Evolutionary conservation across 2,329 filamentous ascomycete species (phyloP).

Genomic region (Salinomyces thailandicus): DNA sequence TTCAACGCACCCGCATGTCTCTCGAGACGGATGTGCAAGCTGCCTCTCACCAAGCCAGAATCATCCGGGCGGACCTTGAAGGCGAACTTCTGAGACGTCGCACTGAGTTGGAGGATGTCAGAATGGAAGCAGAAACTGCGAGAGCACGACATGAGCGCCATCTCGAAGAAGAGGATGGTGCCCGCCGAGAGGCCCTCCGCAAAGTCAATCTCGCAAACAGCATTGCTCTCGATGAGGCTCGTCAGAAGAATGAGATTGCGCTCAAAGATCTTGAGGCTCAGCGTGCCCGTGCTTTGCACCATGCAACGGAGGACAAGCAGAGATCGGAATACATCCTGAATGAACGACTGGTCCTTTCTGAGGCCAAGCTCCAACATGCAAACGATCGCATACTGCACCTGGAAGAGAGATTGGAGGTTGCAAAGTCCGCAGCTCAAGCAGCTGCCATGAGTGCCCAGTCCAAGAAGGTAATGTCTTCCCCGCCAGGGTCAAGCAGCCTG

Average conservation of each 20-base stretch:
- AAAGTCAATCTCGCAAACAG: slow-evolving; percentile 45
- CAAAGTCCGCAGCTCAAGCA: slow-evolving; percentile 74
- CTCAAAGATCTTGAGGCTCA: slow-evolving; percentile 46
- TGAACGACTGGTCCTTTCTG: slow-evolving; percentile 69
- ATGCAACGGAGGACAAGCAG: slow-evolving; percentile 66
- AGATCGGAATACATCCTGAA: slow-evolving; percentile 68
- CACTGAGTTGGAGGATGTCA: slow-evolving; percentile 64
- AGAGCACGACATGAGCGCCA: slow-evolving; percentile 76
- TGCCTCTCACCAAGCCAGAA: slow-evolving; percentile 76
- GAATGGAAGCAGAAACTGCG: slow-evolving; percentile 67
- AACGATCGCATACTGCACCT: slow-evolving; percentile 76
- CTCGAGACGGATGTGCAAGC: slow-evolving; percentile 74
- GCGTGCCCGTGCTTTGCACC: slow-evolving; percentile 37
- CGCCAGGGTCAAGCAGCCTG: slow-evolving; percentile 31
- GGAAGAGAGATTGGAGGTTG: slow-evolving; percentile 83
- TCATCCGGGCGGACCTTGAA: slow-evolving; percentile 71
- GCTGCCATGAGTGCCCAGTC: slow-evolving; percentile 55
- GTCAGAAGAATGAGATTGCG: slow-evolving; percentile 42
- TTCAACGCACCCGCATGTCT: slow-evolving; percentile 66
- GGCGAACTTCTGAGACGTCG: slow-evolving; percentile 64
- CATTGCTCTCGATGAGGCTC: slow-evolving; percentile 45
- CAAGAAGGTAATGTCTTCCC: slow-evolving; percentile 12
- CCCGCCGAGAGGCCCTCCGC: slow-evolving; percentile 50
- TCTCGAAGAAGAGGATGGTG: slow-evolving; percentile 66
- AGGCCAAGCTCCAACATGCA: slow-evolving; percentile 74